These are phyloP conservation scores for Penicillium sp. DNA, from an alignment of 2,329 filamentous ascomycete species.

Conservation along the genomic window DNA sequence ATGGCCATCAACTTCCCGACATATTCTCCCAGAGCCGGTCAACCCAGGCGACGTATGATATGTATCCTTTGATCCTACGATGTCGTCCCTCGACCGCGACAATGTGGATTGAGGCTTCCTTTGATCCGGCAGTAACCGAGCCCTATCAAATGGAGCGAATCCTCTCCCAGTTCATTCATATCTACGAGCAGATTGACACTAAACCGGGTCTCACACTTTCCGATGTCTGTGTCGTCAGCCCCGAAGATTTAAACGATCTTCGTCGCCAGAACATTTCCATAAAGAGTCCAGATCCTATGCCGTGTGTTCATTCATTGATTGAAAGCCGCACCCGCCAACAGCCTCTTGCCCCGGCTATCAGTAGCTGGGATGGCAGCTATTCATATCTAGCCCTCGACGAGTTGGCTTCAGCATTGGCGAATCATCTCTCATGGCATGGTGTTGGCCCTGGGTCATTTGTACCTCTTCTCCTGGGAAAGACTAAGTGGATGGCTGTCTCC, in stretches of 20 bases:
- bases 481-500: constrained; percentile 19
- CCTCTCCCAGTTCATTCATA: constrained; percentile 11
- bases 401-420: background rate
- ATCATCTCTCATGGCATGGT: background rate
- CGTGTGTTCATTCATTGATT: constrained; percentile 5
- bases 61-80: constrained; percentile 14
- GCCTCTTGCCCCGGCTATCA: constrained; percentile 2
- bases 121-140: constrained; percentile 14
- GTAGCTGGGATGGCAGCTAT: constrained; percentile 13
- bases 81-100: constrained; percentile 4
- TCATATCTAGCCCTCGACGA: constrained; percentile 7
- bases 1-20: constrained; percentile 4
- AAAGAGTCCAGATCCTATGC: too few species aligned
- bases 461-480: constrained; percentile 8
- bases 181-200: constrained; percentile 14
- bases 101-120: constrained; percentile 10
- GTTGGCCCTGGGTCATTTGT: constrained; percentile 3
- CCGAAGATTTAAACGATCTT: background rate
- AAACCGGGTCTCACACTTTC: background rate
- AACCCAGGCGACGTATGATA: constrained; percentile 8
- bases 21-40: constrained; percentile 9
- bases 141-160: constrained; percentile 11
- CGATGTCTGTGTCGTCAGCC: background rate
- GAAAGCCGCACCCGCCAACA: background rate
- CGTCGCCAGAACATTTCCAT: background rate